A percentile compares a stretch with the other conserved stretches of the same genome.
Evolutionary conservation across 2,329 filamentous ascomycete species (phyloP).

Genomic region (Stagonosporopsis rhizophila): DNA sequence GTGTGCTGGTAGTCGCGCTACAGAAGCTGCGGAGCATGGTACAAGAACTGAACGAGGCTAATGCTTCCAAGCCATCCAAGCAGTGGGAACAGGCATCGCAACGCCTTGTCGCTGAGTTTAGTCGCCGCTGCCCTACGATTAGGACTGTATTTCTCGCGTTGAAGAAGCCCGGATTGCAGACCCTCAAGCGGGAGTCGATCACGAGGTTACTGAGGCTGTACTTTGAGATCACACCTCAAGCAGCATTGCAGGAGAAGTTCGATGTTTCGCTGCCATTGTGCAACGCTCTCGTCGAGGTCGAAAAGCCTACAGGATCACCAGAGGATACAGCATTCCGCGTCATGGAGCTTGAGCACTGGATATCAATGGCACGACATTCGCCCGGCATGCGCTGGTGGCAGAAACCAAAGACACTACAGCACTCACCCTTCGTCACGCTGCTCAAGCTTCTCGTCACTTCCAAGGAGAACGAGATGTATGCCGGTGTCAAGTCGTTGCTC

Average conservation of each 20-base stretch:
- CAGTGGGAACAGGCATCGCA: conserved; percentile 75
- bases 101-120: conserved; percentile 76
- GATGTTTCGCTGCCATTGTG: conserved; percentile 83
- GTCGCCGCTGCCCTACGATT: conserved; percentile 77
- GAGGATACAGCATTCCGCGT: conserved; percentile 65
- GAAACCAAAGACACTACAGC: conserved; percentile 67
- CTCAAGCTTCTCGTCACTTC: conserved; percentile 65
- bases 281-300: conserved; percentile 68
- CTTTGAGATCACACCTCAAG: conserved; percentile 79
- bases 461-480: conserved; percentile 57
- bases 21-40: conserved; percentile 75
- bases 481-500: conserved; percentile 64
- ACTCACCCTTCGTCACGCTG: conserved; percentile 76
- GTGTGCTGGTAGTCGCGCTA: conserved; percentile 79
- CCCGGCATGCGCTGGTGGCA: conserved; percentile 91
- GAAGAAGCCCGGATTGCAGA: conserved; percentile 71
- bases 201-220: conserved; percentile 82
- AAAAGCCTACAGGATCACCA: conserved; percentile 49
- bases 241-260: conserved; percentile 83
- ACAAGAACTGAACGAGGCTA: conserved; percentile 64
- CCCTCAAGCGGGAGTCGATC: conserved; percentile 79
- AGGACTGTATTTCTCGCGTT: conserved; percentile 81
- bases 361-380: conserved; percentile 80
- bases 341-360: conserved; percentile 80
- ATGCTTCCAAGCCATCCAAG: conserved; percentile 44